Evolutionary conservation across 1,139 yeast genomes (phyloP), one percentile per base, ranked within the genome.

Genomic region (Candida labiduridarum): DNA sequence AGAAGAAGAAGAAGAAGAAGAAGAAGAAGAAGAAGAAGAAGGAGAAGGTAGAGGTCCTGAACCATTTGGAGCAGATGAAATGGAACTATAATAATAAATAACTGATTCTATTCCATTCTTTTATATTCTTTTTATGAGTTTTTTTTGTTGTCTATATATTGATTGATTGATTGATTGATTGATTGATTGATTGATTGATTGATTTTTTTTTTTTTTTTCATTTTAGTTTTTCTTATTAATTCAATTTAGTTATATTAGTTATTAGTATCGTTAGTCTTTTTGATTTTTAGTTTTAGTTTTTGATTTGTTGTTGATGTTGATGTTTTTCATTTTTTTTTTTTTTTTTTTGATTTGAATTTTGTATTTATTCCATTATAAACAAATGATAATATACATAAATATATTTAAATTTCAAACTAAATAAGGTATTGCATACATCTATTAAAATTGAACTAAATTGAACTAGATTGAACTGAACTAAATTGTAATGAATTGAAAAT

Each of bases 31-130:
- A 48, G 73, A 54, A 34, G 53, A 69, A 46, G 71, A 69, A 48
- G 73, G 53, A 34, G 53, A 81, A 53, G 54, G 50, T 30, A 49
- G 55, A 38, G 63, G 59, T 47, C 82, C 81, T 52, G 79, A 77
- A 49, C 89, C 86, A 44, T 83, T 84, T 65, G 89, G 76, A 11
- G 80, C 86, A 14, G 84, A 82, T 49, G 87, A 84, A 61, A 85
- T 85, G 90, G 91, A 85, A 60, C 71, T 84, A 61, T 84, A 59
- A 57, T 38, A 38, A 38, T 6, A 12, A 38, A 10, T 2, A 8
- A 25, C 6, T 25, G 9, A 25, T 25, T 8, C 29, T 25, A 25
- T 25, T 25, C 22, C 22, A 19, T 19, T 19, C 22, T 19, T 19
- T 19, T 19, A 19, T 19, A 19, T 41, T 25, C 14, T 10, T 29